Evolutionary conservation across 495 filamentous ascomycete species (phyloP), one percentile per base, ranked within the genome.

Genomic region (Ramalina intermedia): DNA sequence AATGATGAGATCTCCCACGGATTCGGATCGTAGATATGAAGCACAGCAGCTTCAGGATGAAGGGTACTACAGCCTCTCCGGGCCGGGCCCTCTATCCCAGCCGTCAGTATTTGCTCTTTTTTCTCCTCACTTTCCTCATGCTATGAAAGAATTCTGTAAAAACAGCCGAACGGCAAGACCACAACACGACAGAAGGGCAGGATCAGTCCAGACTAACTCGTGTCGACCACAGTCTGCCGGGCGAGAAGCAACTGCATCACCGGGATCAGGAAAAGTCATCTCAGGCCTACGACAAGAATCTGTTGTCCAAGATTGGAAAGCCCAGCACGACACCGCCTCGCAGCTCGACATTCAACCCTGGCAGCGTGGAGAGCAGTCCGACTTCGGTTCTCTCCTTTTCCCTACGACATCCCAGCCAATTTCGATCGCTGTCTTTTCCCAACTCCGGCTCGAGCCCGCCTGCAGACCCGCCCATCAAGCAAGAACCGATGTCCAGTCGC

Each of bases 281-380:
- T 14, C 78, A 84, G 55, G 76, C 77, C 24, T 91, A 91, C 57
- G 87, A 93, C 55, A 81, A 81, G 59, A 80, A 82, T 50, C 66
- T 90, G 45, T 64, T 91, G 23, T 85, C 84, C 41, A 89, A 84
- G 59, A 80, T 79, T 69, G 69, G 84, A 66, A 74, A 79, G 65
- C 60, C 73, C 47, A 68, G 78, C 60, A 75, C 78, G 53, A 36
- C 44, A 21, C 53, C 74, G 36, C 72, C 78, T 55, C 66, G 79
- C 59, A 66, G 66, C 27, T 74, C 77, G 0, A 70, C 47, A 7
- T 50, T 42, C 53, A 9, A 33, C 7, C 7, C 7, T 13, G 24
- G 61, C 62, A 42, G 62, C 61, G 16, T 73, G 63, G 55, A 68
- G 44, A 69, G 67, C 5, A 68, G 75, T 11, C 62, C 61, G 1